Conservation (phyloP, 805 yeast genomes). For the Lipomyces anomalus region DNA sequence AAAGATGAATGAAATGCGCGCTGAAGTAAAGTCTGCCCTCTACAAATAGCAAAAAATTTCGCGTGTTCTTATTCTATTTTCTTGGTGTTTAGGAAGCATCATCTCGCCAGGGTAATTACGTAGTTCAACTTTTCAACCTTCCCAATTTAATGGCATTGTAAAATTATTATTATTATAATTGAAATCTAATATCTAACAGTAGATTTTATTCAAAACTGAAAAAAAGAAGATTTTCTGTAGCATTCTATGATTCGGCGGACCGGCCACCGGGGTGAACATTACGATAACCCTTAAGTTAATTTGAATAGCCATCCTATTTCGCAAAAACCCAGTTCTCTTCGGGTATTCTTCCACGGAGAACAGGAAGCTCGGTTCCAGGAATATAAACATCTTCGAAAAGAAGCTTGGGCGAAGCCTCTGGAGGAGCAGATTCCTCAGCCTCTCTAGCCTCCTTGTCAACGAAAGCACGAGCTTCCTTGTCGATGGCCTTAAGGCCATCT, state of each 20-base stretch:
- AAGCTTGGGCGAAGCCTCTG: constrained; percentile 91
- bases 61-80: too few relatives aligned
- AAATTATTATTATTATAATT: too few relatives aligned
- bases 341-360: constrained; percentile 92
- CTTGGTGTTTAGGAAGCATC: too few relatives aligned
- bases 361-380: constrained; percentile 87
- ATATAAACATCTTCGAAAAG: constrained; percentile 95
- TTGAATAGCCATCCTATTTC: background rate
- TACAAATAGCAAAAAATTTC: too few relatives aligned
- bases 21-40: too few relatives aligned
- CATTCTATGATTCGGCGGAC: constrained; percentile 10
- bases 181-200: too few relatives aligned
- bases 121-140: too few relatives aligned
- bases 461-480: constrained; percentile 91
- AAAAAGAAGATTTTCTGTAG: constrained; percentile 1
- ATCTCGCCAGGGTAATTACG: too few relatives aligned
- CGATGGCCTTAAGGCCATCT: constrained; percentile 89
- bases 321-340: constrained; percentile 89
- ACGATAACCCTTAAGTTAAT: background rate
- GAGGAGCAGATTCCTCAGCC: constrained; percentile 92
- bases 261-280: constrained; percentile 10
- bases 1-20: background rate
- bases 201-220: background rate
- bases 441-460: constrained; percentile 91
- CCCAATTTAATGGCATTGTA: too few relatives aligned